Conservation (phyloP, 2,329 filamentous ascomycete genomes). For the Raffaelea arxii region DNA sequence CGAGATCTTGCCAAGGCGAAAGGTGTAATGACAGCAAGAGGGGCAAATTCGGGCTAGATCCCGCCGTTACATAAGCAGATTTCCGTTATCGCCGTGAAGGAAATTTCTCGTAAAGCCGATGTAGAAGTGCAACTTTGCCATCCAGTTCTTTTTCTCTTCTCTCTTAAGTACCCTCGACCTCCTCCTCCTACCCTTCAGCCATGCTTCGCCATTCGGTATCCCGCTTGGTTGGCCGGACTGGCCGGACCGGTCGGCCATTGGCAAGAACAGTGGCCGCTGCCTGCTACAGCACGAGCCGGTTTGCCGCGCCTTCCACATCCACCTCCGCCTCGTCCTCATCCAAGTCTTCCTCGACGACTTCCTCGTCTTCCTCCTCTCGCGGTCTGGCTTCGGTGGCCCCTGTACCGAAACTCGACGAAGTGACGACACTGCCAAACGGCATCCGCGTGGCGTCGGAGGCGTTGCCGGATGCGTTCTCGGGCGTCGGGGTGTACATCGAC, state of each 20-base stretch:
- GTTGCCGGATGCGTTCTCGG: slow-evolving; percentile 86
- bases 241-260: slow-evolving; percentile 5
- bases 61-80: too few species aligned
- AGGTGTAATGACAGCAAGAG: too few species aligned
- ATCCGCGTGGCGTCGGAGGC: slow-evolving; percentile 91
- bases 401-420: slow-evolving; percentile 60
- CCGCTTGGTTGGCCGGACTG: slow-evolving; percentile 6
- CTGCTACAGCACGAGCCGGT: too few species aligned
- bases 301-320: too few species aligned
- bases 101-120: too few species aligned
- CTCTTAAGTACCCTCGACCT: not conserved
- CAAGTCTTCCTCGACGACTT: too few species aligned
- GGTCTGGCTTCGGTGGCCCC: not conserved
- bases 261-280: not conserved
- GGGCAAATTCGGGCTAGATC: too few species aligned
- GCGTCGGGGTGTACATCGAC: slow-evolving; percentile 91
- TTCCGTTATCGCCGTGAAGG: too few species aligned
- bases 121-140: too few species aligned
- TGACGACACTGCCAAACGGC: slow-evolving; percentile 86
- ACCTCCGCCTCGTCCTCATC: too few species aligned
- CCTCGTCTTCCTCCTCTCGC: not conserved
- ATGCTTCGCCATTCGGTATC: slow-evolving; percentile 11
- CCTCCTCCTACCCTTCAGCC: not conserved
- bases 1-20: too few species aligned
- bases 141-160: too few species aligned